A percentile compares a stretch with the other conserved stretches of the same genome.
phyloP scores from a whole-genome alignment of 495 filamentous ascomycete genomes.

The Xylaria castorea region DNA sequence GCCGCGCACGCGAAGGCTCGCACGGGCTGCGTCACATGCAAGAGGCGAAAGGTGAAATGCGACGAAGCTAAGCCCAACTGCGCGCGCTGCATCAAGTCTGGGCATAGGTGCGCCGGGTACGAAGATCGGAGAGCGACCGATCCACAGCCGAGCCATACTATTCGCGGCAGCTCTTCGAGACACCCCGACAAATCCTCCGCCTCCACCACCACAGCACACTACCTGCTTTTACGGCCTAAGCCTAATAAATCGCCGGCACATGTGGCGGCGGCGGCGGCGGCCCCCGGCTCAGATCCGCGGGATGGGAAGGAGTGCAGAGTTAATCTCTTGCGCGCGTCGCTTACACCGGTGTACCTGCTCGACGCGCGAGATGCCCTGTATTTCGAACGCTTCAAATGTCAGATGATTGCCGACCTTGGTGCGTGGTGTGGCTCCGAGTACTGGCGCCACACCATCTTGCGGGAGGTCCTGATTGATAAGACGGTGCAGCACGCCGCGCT shows the following conservation, averaged over 20 bases:
- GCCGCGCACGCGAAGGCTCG: slow-evolving; percentile 39
- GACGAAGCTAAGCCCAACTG: slow-evolving; percentile 65
- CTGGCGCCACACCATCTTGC: slow-evolving; percentile 30
- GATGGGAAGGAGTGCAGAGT: neutral
- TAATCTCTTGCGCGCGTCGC: slow-evolving; percentile 22
- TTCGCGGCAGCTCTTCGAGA: neutral
- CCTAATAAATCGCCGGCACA: neutral
- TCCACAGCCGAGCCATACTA: slow-evolving; percentile 6
- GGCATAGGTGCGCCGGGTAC: slow-evolving; percentile 63
- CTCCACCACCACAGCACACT: neutral
- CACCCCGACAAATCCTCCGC: neutral
- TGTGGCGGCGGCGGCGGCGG: neutral
- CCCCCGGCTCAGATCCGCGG: neutral
- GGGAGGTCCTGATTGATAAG: slow-evolving; percentile 28
- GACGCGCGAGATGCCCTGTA: slow-evolving; percentile 37
- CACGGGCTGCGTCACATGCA: slow-evolving; percentile 45
- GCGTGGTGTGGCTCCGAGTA: slow-evolving; percentile 32
- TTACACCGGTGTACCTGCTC: slow-evolving; percentile 31
- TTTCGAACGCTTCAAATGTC: slow-evolving; percentile 32
- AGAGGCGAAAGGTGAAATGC: slow-evolving; percentile 58
- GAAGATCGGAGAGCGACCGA: slow-evolving; percentile 31
- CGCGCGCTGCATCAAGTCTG: slow-evolving; percentile 58
- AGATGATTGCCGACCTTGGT: slow-evolving; percentile 28
- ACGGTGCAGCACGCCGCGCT: slow-evolving; percentile 32
- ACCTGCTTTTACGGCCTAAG: neutral